These are phyloP conservation scores for Cicer judaicum DNA, from an alignment of 306 rosid genomes.

Conservation along the genomic window DNA sequence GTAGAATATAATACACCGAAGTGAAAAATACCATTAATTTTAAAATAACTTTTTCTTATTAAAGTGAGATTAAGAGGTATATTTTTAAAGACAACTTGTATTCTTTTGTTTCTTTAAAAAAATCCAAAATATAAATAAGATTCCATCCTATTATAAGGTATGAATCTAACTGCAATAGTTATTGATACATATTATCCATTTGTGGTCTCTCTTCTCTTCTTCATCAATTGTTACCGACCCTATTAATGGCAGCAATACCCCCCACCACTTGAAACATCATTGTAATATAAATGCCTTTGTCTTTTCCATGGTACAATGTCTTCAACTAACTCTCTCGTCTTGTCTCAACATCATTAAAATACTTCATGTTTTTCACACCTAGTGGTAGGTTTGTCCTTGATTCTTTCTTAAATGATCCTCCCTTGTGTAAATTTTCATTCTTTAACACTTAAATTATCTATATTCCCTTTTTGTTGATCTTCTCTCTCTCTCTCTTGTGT, in stretches of 20 bases:
- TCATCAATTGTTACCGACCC: neutral
- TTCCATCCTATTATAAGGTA: neutral
- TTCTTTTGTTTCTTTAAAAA: too few species aligned
- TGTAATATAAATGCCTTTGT: constrained; percentile 47
- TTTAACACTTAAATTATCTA: constrained; percentile 16
- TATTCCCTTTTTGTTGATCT: constrained; percentile 12
- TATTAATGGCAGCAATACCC: constrained; percentile 43
- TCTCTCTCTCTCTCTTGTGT: neutral
- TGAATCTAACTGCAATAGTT: constrained; percentile 13
- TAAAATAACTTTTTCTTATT: too few species aligned
- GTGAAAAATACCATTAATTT: too few species aligned
- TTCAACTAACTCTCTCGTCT: constrained; percentile 52
- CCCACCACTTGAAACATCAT: constrained; percentile 4
- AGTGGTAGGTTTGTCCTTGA: constrained; percentile 31
- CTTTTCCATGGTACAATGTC: constrained; percentile 42
- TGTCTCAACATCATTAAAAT: constrained; percentile 29
- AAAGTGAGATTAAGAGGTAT: too few species aligned
- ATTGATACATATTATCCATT: neutral
- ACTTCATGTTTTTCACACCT: neutral
- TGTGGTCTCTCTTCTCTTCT: constrained; percentile 19
- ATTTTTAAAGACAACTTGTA: too few species aligned
- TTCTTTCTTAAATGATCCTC: constrained; percentile 19
- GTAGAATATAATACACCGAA: too few species aligned
- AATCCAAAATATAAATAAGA: neutral
- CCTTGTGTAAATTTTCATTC: constrained; percentile 25